Base-by-base conservation (phyloP, 2,329 filamentous ascomycete genomes). In the Neofusicoccum kwambonambiense region DNA sequence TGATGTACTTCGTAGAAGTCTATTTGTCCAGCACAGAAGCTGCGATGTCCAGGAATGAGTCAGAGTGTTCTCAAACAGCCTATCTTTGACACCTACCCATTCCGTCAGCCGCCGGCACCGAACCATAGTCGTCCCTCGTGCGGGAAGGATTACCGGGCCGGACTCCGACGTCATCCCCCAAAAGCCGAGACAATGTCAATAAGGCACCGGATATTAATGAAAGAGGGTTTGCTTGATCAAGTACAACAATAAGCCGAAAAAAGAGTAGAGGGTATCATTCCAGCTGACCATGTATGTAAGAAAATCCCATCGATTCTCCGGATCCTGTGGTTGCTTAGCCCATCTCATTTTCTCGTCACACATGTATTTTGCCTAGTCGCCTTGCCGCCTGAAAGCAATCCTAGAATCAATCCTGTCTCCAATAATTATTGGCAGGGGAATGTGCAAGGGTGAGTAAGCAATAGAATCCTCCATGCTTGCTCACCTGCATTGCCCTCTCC, bases 251-350 rank as follows among this genome's bases (percentile, higher is more conserved):
- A 58, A 58, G 39, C 54, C 22, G 45, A 49, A 7, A 49, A 34
- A 42, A 44, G 45, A 56, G 12, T 34, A n/a, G 27, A 45, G 54
- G 39, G 39, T 58, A 58, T 58, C 54, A 58, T 58, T n/a, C 35
- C 39, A 45, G 27, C 39, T 44, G 39, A 34, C 39, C 13, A 12
- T 42, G 54, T 27, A 54, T 41, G 51, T 54, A 19, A 54, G 51
- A 54, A 22, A n/a, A 57, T 31, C 39, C 27, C 22, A 58, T 22
- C 39, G 42, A 31, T 45, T 39, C 54, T 45, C n/a, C 54, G 22
- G 52, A 42, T 4, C 13, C 37, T 13, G 22, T 6, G 8, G 8
- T 22, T 22, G 39, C 22, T 34, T 19, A n/a, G 34, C 19, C 19
- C 39, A 37, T 45, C 22, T 12, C 54, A 44, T 17, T 7, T 34